Conservation (phyloP, 169 alveolate species). For the Cyclospora cayetanensis region DNA sequence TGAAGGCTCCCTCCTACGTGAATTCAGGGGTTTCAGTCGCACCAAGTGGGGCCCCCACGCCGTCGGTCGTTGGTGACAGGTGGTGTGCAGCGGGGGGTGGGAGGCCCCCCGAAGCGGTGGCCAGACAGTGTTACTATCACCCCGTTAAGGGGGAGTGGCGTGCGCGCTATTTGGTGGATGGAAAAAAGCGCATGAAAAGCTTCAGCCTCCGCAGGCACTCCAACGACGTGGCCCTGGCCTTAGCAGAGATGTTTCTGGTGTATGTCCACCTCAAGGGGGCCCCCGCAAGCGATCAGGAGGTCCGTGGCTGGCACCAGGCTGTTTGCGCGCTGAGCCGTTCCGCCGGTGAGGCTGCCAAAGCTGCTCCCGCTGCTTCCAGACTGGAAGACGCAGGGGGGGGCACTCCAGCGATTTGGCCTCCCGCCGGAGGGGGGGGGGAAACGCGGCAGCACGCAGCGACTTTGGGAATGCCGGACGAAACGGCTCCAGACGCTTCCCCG, state of each 20-base stretch:
- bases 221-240: constrained; percentile 47
- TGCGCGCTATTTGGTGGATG: constrained; percentile 33
- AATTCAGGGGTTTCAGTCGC: background rate
- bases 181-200: constrained; percentile 6
- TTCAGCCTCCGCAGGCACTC: background rate
- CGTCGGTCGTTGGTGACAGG: background rate
- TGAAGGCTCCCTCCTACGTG: background rate
- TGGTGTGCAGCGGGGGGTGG: background rate
- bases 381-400: background rate
- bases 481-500: background rate
- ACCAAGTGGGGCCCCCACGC: background rate
- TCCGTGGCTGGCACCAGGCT: constrained; percentile 36
- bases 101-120: background rate
- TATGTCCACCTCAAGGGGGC: background rate
- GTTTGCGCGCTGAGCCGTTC: background rate
- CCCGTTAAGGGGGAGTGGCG: constrained; percentile 55
- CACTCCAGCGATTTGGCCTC: background rate
- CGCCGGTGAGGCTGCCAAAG: background rate
- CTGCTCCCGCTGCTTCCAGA: background rate
- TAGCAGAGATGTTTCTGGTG: constrained; percentile 50
- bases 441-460: too few species aligned
- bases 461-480: background rate
- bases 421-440: background rate
- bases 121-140: constrained; percentile 49
- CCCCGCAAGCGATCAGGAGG: constrained; percentile 6